A percentile compares a stretch with the other conserved stretches of the same genome.
Evolutionary conservation across 1,284 basidiomycete genomes (phyloP).

Genomic region (Trametes sp.): DNA sequence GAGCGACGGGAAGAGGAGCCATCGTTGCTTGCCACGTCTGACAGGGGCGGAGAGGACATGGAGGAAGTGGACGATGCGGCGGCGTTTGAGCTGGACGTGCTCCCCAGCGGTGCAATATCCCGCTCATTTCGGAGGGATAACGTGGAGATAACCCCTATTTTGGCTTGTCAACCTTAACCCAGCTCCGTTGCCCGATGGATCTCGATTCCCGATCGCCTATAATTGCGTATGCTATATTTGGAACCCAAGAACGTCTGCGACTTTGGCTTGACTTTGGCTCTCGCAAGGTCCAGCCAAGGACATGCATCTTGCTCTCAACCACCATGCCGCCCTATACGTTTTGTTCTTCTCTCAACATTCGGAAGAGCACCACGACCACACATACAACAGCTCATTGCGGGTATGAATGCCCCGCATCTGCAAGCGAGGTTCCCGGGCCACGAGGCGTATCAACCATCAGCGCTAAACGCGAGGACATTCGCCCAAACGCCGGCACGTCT

Average conservation of each 20-base stretch:
- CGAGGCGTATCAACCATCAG: constrained; percentile 30
- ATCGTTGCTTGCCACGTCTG: constrained; percentile 30
- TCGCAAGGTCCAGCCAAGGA: neutral
- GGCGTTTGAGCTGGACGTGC: constrained; percentile 11
- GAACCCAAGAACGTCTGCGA: constrained; percentile 8
- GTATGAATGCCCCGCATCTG: constrained; percentile 1
- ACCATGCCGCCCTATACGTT: neutral
- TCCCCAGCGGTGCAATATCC: neutral
- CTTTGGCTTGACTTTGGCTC: neutral
- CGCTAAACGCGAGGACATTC: constrained; percentile 12
- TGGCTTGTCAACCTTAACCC: neutral
- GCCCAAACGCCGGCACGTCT: constrained; percentile 18
- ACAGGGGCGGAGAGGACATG: constrained; percentile 31
- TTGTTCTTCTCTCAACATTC: too few relatives aligned
- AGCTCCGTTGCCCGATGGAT: neutral
- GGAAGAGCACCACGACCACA: too few relatives aligned
- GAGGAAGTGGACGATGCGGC: constrained; percentile 16
- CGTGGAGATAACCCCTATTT: neutral
- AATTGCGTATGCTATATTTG: constrained; percentile 8
- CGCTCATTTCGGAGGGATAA: neutral
- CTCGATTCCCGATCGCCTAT: constrained; percentile 20
- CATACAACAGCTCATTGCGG: neutral
- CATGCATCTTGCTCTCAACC: neutral
- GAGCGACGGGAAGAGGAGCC: constrained; percentile 35
- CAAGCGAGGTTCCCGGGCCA: constrained; percentile 10